Evolutionary conservation across 2,329 filamentous ascomycete genomes (phyloP), one percentile per base, ranked within the genome.

Genomic region (Microthyrium microscopicum): DNA sequence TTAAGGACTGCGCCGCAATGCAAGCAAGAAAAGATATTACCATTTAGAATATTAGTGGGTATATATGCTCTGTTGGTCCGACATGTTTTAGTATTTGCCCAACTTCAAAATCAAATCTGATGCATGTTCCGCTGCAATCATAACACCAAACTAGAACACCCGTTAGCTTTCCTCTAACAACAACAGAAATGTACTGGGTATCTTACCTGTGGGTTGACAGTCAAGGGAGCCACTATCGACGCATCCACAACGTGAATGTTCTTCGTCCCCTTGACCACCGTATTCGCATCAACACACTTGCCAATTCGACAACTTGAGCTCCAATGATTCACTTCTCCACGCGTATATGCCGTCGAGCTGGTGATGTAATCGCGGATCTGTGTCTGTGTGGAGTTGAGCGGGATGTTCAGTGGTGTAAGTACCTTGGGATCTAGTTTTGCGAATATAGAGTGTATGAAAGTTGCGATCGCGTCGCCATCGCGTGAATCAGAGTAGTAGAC

Each of bases 191-290:
- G n/a, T n/a, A n/a, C n/a, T n/a, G 22, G 9, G 17, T 20, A 8
- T 22, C 22, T 15, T 31, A 37, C 35, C 29, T 37, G 62, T 1
- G 66, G 66, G 42, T 69, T 69, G 2, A 64, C 62, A 1, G 62
- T 67, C 42, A 70, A 44, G 1, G 64, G 64, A 20, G 56, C 46
- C 5, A 66, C 40, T 25, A 68, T 64, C 22, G 58, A 62, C 0
- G 57, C 59, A 44, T 69, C 64, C 3, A 68, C 54, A 2, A 69
- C 63, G 37, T 64, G 58, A 17, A 69, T 45, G 42, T 69, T 69
- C 2, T 52, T 38, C 40, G 59, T 65, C 1, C 64, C 64, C 5
- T 58, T 48, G 0, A 68, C 64, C 36, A 49, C 51, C 2, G 63
- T 55, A 38, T 64, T 48, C 0, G 40, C 37, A 41, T 69, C 64